A percentile compares a stretch with the other conserved stretches of the same genome.
These are phyloP conservation scores for Aquilaria agallochum DNA, from an alignment of 441 rosid species.

Conservation along the genomic window DNA sequence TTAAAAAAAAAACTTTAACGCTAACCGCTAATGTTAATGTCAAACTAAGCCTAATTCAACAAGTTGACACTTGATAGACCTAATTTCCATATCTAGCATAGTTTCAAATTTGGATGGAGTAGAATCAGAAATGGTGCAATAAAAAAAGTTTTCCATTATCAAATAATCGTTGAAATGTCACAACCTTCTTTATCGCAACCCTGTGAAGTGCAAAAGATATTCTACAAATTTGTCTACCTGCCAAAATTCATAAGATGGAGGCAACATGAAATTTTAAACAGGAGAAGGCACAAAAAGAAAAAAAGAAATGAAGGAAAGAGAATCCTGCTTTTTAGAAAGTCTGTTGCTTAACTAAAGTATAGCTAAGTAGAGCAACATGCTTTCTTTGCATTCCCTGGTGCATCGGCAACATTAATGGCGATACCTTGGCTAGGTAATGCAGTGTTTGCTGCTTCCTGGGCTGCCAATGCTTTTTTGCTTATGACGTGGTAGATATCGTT, in stretches of 20 bases:
- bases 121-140: constrained; percentile 8
- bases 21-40: too few species aligned
- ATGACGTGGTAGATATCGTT: constrained; percentile 53
- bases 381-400: constrained; percentile 46
- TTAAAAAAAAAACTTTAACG: too few species aligned
- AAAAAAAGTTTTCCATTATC: constrained; percentile 15
- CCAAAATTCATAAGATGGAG: constrained; percentile 33
- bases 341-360: constrained; percentile 3
- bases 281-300: neutral
- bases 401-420: constrained; percentile 63
- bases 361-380: constrained; percentile 69
- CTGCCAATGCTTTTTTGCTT: constrained; percentile 69
- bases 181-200: constrained; percentile 23
- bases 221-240: constrained; percentile 20
- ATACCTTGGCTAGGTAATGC: constrained; percentile 78
- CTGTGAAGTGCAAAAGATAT: constrained; percentile 13
- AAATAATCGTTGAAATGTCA: constrained; percentile 22
- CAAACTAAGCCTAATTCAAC: too few species aligned
- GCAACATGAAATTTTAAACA: neutral
- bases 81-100: neutral
- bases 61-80: too few species aligned
- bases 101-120: constrained; percentile 8
- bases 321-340: constrained; percentile 16
- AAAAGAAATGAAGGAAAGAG: neutral
- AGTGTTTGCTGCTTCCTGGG: constrained; percentile 55